Evolutionary conservation across 1,139 yeast species (phyloP), one percentile per base, ranked within the genome.

Genomic region (Diutina catenulata): DNA sequence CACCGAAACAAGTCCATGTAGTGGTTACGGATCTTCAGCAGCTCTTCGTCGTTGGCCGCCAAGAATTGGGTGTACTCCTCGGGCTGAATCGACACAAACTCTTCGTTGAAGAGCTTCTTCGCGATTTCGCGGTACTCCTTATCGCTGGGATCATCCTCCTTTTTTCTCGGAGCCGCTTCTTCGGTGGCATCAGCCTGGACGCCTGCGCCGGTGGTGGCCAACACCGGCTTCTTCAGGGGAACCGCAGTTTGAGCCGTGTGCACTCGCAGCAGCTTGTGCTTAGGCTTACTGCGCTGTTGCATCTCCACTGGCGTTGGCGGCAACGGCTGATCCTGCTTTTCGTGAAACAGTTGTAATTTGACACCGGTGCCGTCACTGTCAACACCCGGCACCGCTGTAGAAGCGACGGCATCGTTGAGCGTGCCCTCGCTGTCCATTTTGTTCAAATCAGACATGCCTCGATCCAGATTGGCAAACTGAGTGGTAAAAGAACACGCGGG

Each of bases 1-100:
- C 78, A 73, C 35, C 55, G 47, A 50, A 71, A 73, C 25, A 62
- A 49, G 43, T 62, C 60, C 75, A 72, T 67, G 49, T 70, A 72
- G 41, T 60, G 51, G 32, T 54, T 54, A 42, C 77, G 53, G 35
- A 71, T 62, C 27, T 53, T 50, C 25, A 55, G 51, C 23, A 66
- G 58, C 38, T 71, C 77, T 5, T 52, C 50, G 44, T 68, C 72
- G 40, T 50, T 59, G 18, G 64, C 58, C 3, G 73, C 69, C 31
- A 68, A 48, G 41, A 62, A 65, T 48, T 64, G 71, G 33, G 68
- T 64, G 45, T 67, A 67, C 44, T 68, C 73, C 43, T 65, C 69
- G 2, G 70, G 71, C 41, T 58, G 60, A 36, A 68, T 62, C 28
- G 68, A 60, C 5, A 64, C 64, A 43, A 66, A 66, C 39, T 63